Evolutionary conservation across 1,284 basidiomycete genomes (phyloP).

Genomic region (Paramarasmius palmivorus): DNA sequence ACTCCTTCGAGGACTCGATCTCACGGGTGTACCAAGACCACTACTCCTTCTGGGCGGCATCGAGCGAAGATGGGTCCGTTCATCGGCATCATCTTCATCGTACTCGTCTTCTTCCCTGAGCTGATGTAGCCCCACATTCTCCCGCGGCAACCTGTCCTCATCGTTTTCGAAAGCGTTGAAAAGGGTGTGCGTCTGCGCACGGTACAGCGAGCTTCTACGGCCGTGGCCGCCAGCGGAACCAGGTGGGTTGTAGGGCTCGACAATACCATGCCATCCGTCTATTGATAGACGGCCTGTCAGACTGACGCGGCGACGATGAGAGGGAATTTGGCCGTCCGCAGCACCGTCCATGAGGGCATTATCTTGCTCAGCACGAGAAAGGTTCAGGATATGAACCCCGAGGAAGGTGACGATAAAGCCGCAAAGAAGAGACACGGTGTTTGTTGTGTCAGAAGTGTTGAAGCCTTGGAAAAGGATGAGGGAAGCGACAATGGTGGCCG

Average conservation of each 20-base stretch:
- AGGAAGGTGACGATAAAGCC: slow-evolving; percentile 92
- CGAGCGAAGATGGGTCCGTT: slow-evolving; percentile 47
- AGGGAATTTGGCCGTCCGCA: slow-evolving; percentile 47
- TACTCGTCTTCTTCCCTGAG: slow-evolving; percentile 48
- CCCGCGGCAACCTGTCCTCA: slow-evolving; percentile 14
- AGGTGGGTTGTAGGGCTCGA: slow-evolving; percentile 32
- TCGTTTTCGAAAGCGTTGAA: slow-evolving; percentile 64
- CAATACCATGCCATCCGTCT: slow-evolving; percentile 66
- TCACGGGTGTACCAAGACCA: neutral
- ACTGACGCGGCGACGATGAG: slow-evolving; percentile 53
- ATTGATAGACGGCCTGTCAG: slow-evolving; percentile 69
- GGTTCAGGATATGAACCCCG: slow-evolving; percentile 88
- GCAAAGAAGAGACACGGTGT: slow-evolving; percentile 82
- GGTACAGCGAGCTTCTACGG: slow-evolving; percentile 58
- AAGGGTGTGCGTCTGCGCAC: slow-evolving; percentile 57
- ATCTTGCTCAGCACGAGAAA: slow-evolving; percentile 64
- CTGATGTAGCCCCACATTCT: slow-evolving; percentile 24
- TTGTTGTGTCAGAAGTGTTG: slow-evolving; percentile 84
- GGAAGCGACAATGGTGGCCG: slow-evolving; percentile 91
- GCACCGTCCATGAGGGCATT: slow-evolving; percentile 70
- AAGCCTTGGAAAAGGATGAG: slow-evolving; percentile 97
- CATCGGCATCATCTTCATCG: slow-evolving; percentile 48
- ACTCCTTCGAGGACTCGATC: slow-evolving; percentile 1
- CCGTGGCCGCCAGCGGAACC: slow-evolving; percentile 38
- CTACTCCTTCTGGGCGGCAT: neutral